These are phyloP conservation scores for Calocera viscosa DNA, from an alignment of 768 basidiomycete genomes.

Conservation along the genomic window DNA sequence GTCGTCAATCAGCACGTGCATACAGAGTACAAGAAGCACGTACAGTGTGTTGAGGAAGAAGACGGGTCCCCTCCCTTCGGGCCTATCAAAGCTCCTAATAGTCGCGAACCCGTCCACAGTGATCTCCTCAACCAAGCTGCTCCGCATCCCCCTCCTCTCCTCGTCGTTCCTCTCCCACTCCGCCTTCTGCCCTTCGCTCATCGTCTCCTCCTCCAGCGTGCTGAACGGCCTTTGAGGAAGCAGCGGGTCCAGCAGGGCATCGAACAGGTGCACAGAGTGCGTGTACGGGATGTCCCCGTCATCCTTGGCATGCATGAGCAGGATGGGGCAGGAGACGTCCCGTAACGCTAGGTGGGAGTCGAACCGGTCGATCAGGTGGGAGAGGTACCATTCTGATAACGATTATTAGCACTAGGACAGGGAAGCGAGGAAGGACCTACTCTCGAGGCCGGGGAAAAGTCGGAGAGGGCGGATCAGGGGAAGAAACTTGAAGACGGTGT, in stretches of 20 bases:
- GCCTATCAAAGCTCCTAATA: constrained; percentile 41
- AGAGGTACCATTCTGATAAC: background rate
- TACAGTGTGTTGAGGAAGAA: constrained; percentile 43
- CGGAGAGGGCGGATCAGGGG: constrained; percentile 63
- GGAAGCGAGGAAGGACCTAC: constrained; percentile 37
- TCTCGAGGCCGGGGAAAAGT: constrained; percentile 45
- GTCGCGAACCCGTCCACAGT: constrained; percentile 39
- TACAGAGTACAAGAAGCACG: background rate
- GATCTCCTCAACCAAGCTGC: constrained; percentile 35
- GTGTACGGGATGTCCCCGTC: constrained; percentile 61
- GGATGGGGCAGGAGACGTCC: constrained; percentile 53
- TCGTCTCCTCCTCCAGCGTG: constrained; percentile 33
- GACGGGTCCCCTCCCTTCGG: constrained; percentile 33
- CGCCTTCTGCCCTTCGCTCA: constrained; percentile 13
- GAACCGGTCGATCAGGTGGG: background rate
- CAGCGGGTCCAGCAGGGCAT: constrained; percentile 49
- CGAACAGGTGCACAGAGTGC: constrained; percentile 58
- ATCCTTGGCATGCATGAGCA: constrained; percentile 62
- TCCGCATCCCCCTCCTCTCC: constrained; percentile 33
- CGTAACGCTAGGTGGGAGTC: constrained; percentile 22
- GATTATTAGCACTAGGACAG: background rate
- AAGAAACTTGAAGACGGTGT: constrained; percentile 49
- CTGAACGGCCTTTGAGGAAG: constrained; percentile 35
- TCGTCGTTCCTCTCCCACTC: constrained; percentile 32
- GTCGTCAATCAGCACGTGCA: background rate